These are phyloP conservation scores for Pseudogymnoascus sp. DNA, from an alignment of 2,329 filamentous ascomycete species.

Conservation along the genomic window DNA sequence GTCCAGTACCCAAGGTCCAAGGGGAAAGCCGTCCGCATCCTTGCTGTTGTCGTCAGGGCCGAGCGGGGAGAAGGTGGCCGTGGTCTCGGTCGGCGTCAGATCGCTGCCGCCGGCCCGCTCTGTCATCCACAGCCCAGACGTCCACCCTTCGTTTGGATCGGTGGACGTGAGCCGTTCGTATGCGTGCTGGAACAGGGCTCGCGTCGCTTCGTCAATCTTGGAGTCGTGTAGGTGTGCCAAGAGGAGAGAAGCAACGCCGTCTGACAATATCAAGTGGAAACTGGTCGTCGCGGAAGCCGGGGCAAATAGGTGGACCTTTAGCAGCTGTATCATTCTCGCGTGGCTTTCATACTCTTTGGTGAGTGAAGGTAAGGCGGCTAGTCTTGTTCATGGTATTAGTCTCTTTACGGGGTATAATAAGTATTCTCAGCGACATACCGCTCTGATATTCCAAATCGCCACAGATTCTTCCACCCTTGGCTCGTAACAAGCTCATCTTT, in stretches of 20 bases:
- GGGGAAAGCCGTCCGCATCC: constrained; percentile 19
- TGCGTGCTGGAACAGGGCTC: no score
- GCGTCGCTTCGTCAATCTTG: background rate
- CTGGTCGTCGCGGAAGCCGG: constrained; percentile 48
- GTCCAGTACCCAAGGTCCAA: constrained; percentile 51
- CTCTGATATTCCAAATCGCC: constrained; percentile 48
- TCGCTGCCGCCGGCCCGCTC: constrained; percentile 61
- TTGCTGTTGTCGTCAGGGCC: no score
- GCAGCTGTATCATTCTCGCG: no score
- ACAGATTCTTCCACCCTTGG: constrained; percentile 56
- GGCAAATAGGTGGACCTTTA: background rate
- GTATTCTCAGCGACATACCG: constrained; percentile 47
- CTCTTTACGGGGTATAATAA: constrained; percentile 42
- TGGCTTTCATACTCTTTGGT: no score
- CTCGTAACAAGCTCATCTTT: constrained; percentile 52
- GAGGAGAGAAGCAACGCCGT: constrained; percentile 45
- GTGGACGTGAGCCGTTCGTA: no score
- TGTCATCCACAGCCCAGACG: constrained; percentile 69
- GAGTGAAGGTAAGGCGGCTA: constrained; percentile 7
- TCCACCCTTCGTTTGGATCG: constrained; percentile 49
- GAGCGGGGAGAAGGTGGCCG: constrained; percentile 31
- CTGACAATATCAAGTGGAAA: constrained; percentile 48
- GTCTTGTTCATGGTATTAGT: constrained; percentile 49
- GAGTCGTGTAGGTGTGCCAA: constrained; percentile 20
- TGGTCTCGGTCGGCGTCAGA: constrained; percentile 57